Percentiles rank a stretch among this genome's conserved stretches.
These are phyloP conservation scores for Mortierella hygrophila DNA, from an alignment of 192 early-diverging fungal species.

Conservation along the genomic window DNA sequence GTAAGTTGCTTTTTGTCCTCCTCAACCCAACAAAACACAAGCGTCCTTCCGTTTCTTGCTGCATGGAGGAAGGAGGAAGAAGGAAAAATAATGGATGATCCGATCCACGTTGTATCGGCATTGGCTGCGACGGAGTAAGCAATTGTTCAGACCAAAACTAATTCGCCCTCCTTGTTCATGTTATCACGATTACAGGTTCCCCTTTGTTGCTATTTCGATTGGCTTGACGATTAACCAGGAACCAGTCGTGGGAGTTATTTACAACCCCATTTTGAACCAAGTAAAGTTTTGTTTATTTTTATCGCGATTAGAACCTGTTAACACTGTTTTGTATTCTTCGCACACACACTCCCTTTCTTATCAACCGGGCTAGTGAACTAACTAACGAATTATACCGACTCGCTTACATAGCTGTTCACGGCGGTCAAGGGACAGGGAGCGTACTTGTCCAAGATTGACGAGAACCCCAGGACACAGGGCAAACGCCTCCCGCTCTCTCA, in stretches of 20 bases:
- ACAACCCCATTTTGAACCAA: conserved; percentile 91
- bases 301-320: background rate
- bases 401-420: conserved; percentile 57
- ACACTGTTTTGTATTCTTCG: background rate
- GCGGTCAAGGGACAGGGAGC: conserved; percentile 75
- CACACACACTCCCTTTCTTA: background rate
- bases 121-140: background rate
- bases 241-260: conserved; percentile 91
- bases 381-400: background rate
- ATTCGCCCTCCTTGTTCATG: background rate
- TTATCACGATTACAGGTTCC: conserved; percentile 65
- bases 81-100: background rate
- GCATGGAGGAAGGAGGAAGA: background rate
- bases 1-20: conserved; percentile 12
- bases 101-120: background rate
- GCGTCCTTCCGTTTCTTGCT: background rate
- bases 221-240: conserved; percentile 79
- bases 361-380: conserved; percentile 10
- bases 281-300: conserved; percentile 54
- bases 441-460: conserved; percentile 62
- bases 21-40: background rate
- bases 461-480: conserved; percentile 56
- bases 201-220: conserved; percentile 90
- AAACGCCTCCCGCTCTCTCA: conserved; percentile 71
- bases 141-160: background rate